Base-by-base conservation (phyloP, 2,329 filamentous ascomycete species). In the Teratosphaeria destructans region DNA sequence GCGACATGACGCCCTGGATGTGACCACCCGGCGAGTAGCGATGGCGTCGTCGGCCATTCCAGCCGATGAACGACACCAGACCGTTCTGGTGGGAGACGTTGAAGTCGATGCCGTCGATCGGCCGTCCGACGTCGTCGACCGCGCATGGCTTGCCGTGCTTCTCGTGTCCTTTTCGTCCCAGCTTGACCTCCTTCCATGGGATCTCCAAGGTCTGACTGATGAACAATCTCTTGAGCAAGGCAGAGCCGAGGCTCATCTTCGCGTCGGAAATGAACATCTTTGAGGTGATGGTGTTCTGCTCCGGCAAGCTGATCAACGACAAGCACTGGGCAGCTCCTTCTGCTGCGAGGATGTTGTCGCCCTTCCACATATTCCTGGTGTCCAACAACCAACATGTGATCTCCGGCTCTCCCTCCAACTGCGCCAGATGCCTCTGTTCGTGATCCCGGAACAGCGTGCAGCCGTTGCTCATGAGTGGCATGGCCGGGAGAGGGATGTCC, bases 51-150 rank as follows among this genome's bases (percentile, higher is more conserved):
- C 65, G 65, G 23, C 68, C 70, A 62, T 74, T 65, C 71, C 74
- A 67, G 65, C 85, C 86, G 12, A 87, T 79, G 34, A 92, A 76
- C 2, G 82, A 82, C 0, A 91, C 88, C 16, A 93, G 76, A 1
- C 89, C 88, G 8, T 85, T 86, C 76, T 93, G 89, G 72, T 93
- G 89, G 54, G 83, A 86, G 59, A 92, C 81, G 73, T 93, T 93
- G 79, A 93, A 92, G 63, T 86, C 83, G 43, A 85, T 72, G 32
- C 68, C 67, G 12, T 61, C 74, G 66, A 64, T 75, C 54, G 58
- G 70, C 12, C 66, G 66, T 7, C 71, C 71, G 29, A 68, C 79
- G 73, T 74, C 59, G 60, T 75, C 64, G 66, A 81, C 72, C 59
- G 80, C 75, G 71, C 77, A 72, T 63, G 79, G 76, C 77, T 81